Evolutionary conservation across 1,284 basidiomycete genomes (phyloP), one percentile per base, ranked within the genome.

Genomic region (Moniliophthora roreri): DNA sequence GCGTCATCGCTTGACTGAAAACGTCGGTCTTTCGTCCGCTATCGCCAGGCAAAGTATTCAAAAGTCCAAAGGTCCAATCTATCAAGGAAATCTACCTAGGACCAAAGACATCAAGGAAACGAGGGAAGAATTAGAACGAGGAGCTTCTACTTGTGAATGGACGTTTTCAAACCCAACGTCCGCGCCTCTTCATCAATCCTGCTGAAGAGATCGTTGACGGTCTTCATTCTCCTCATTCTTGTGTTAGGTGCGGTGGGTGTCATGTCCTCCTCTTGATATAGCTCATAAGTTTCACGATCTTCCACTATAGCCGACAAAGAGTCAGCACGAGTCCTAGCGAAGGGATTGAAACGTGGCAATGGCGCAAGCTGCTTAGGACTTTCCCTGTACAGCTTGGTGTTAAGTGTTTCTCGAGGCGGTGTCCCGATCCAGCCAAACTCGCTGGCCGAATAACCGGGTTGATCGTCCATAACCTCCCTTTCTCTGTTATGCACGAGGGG

Each of bases 321-420:
- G 47, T 71, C 68, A 0, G 69, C 64, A 13, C 68, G 62, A 38
- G 60, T 52, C 21, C 69, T 55, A 35, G 58, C 52, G 57, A 63
- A 70, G 0, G 70, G 70, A 54, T 69, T 62, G 60, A 65, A 72
- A 4, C 63, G 65, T n/a, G 66, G 53, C 4, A 71, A 56, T 6
- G 69, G 68, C 1, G 65, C 61, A 10, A 70, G 56, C 15, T 63
- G 63, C 51, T 61, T 66, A 21, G 59, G 41, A 37, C 45, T 42
- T 11, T 39, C 21, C 10, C 24, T n/a, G 37, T 45, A 26, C 28
- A 15, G 11, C 21, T 15, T 40, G 13, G 35, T 23, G 9, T 11
- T 62, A 49, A 8, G 45, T 39, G 11, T 37, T 41, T 18, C 26
- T 2, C 42, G 46, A 38, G 28, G 40, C 23, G 49, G 35, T 9